These are phyloP conservation scores for Colletotrichum cuscutae DNA, from an alignment of 2,329 filamentous ascomycete species.

Conservation along the genomic window DNA sequence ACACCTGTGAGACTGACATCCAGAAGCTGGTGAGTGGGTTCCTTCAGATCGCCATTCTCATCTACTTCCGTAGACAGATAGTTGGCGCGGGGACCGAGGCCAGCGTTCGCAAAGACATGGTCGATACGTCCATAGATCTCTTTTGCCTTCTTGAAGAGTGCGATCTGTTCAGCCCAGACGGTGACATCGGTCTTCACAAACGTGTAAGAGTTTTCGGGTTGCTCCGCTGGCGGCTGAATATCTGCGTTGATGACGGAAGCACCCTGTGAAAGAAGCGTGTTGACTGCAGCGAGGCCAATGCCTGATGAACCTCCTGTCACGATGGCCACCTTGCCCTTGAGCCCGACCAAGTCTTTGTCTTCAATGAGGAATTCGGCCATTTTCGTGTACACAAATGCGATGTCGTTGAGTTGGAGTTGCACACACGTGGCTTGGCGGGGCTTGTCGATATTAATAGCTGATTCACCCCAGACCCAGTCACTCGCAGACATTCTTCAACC, in stretches of 20 bases:
- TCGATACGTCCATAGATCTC: constrained; percentile 79
- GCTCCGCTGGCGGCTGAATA: constrained; percentile 52
- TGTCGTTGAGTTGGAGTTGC: neutral
- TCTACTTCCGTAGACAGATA: constrained; percentile 60
- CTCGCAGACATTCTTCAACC: neutral
- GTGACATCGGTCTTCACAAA: constrained; percentile 60
- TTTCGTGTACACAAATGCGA: neutral
- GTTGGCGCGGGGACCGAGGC: constrained; percentile 57
- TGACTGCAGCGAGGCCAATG: constrained; percentile 73
- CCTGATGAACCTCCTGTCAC: constrained; percentile 79
- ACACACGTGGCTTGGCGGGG: neutral
- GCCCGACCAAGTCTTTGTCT: constrained; percentile 52
- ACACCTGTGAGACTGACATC: constrained; percentile 62
- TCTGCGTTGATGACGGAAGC: constrained; percentile 67
- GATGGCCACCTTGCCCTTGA: constrained; percentile 73
- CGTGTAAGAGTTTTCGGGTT: constrained; percentile 42
- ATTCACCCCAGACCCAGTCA: neutral
- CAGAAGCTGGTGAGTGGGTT: constrained; percentile 54
- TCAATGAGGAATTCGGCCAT: constrained; percentile 59
- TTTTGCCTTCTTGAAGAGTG: constrained; percentile 62
- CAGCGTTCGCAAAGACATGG: constrained; percentile 78
- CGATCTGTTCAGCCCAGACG: constrained; percentile 59
- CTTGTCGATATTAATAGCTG: neutral
- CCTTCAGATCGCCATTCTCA: constrained; percentile 57
- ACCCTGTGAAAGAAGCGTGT: constrained; percentile 61